These are phyloP conservation scores for Penicillium pancosmium DNA, from an alignment of 495 filamentous ascomycete species.

Conservation along the genomic window DNA sequence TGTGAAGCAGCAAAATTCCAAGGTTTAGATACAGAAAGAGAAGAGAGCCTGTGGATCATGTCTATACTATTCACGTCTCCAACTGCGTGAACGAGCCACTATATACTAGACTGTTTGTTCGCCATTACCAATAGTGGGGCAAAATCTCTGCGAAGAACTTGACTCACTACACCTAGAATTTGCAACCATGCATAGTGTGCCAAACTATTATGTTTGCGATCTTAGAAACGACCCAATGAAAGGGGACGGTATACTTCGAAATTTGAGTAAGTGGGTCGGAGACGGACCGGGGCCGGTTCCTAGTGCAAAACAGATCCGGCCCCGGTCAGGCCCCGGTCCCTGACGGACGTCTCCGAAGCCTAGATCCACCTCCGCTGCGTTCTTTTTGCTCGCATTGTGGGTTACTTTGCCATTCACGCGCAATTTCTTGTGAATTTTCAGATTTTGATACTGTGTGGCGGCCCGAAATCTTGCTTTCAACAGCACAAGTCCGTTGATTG, in stretches of 20 bases:
- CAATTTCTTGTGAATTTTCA: conserved; percentile 17
- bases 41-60: conserved; percentile 9
- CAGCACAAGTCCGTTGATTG: neutral
- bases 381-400: neutral
- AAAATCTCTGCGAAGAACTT: conserved; percentile 11
- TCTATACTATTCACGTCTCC: neutral
- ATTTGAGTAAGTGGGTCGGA: conserved; percentile 22
- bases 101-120: conserved; percentile 15
- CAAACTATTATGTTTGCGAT: conserved; percentile 25
- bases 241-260: conserved; percentile 21
- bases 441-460: conserved; percentile 9
- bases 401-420: conserved; percentile 3
- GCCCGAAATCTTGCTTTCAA: conserved; percentile 14
- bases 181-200: conserved; percentile 16
- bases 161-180: conserved; percentile 26
- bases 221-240: conserved; percentile 23
- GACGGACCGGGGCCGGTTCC: conserved; percentile 33
- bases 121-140: conserved; percentile 18
- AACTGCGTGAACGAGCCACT: conserved; percentile 7
- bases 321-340: conserved; percentile 32
- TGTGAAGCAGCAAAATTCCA: neutral
- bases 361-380: conserved; percentile 14
- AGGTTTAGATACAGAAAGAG: conserved; percentile 2
- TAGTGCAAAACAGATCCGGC: conserved; percentile 25
- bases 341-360: conserved; percentile 17